Percentiles rank a stretch among this genome's conserved stretches.
Conservation (phyloP, 179 eudicot genomes). For the Patellifolia procumbens region DNA sequence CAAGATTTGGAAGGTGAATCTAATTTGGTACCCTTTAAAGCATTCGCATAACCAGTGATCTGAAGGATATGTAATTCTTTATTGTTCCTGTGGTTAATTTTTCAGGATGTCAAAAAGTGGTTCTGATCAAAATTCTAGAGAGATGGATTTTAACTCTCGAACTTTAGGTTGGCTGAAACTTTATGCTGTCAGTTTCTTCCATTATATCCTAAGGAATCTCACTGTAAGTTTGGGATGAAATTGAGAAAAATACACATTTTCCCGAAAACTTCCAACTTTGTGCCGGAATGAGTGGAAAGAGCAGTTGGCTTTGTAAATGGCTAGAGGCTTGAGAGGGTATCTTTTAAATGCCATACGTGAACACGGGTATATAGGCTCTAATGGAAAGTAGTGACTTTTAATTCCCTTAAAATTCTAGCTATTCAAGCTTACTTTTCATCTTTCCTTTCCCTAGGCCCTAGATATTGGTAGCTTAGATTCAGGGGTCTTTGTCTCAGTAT, state of each 20-base stretch:
- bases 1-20: slow-evolving; percentile 85
- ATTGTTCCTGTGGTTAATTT: not conserved
- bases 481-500: not conserved
- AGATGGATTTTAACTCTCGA: not conserved
- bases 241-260: not conserved
- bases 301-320: not conserved
- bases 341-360: not conserved
- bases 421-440: not conserved
- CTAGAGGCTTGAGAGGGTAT: too few species aligned
- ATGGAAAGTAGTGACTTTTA: not conserved
- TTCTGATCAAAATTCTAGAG: not conserved
- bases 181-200: not conserved
- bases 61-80: not conserved
- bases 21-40: not conserved
- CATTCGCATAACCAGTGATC: not conserved
- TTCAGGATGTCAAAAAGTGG: not conserved
- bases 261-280: not conserved
- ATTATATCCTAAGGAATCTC: not conserved
- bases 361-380: not conserved
- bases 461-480: not conserved
- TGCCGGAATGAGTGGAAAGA: not conserved
- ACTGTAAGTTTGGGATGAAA: not conserved
- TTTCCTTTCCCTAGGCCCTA: not conserved
- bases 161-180: not conserved
- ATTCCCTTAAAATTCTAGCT: not conserved